Evolutionary conservation across 345 rosid genomes (phyloP), one percentile per base, ranked within the genome.

Genomic region (Sisymbrium altissimum): DNA sequence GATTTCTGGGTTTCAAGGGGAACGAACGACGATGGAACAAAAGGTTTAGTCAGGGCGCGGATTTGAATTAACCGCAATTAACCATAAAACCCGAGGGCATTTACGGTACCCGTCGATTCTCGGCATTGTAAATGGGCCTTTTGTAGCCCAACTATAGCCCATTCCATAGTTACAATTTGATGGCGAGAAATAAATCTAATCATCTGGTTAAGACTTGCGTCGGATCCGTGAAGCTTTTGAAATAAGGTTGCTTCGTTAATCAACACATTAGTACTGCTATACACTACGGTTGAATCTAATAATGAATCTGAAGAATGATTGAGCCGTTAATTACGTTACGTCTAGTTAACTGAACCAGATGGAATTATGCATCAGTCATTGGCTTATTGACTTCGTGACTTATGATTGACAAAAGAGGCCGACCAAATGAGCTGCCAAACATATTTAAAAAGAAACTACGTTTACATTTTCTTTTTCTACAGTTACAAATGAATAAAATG

Each of bases 251-350:
- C 55, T 30, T 41, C 10, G 36, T 50, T 50, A 19, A 49, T 49
- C 38, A 61, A 61, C 4, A 57, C 15, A 15, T 61, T 40, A 61
- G 15, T 57, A 32, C 40, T 15, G 19, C 17, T 17, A 35, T 44
- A 15, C 2, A 60, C 23, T 13, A n/a, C n/a, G n/a, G n/a, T n/a
- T n/a, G n/a, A n/a, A n/a, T n/a, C n/a, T n/a, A n/a, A n/a, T n/a
- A n/a, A n/a, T 30, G 5, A 4, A 4, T 0, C 3, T 33, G 36
- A 25, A 32, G 23, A 53, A 68, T 61, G 57, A 41, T 68, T 61
- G 60, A 61, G 48, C 74, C 64, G 63, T 68, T 68, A 23, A 68
- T 68, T 75, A 75, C 79, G 64, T 75, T 75, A 52, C 65, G 17
- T 61, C 25, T 18, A 68, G 35, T 75, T 68, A 62, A 70, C 58